Conservation (phyloP, 768 basidiomycete genomes). For the Mycena sanguinolenta region DNA sequence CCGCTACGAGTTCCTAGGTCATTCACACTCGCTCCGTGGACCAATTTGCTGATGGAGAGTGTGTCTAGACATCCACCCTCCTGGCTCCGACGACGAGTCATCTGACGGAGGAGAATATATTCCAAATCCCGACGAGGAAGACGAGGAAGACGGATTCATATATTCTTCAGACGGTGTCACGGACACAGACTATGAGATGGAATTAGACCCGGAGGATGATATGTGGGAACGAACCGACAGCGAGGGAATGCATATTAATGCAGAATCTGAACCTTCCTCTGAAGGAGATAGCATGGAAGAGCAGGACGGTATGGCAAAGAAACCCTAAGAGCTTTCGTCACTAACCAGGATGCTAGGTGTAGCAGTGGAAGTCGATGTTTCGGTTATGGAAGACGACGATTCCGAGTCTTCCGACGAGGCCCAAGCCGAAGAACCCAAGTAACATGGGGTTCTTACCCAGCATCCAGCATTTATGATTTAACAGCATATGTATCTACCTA, state of each 20-base stretch:
- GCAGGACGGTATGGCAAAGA: constrained; percentile 22
- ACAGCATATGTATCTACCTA: no score
- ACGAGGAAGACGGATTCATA: constrained; percentile 54
- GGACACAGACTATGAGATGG: constrained; percentile 59
- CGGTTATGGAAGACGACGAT: constrained; percentile 20
- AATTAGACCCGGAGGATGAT: constrained; percentile 41
- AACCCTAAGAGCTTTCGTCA: neutral
- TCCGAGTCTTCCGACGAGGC: constrained; percentile 25
- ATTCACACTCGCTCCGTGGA: neutral
- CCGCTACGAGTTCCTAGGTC: constrained; percentile 60
- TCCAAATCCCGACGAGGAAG: constrained; percentile 57
- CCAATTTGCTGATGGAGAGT: neutral
- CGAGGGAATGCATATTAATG: constrained; percentile 34
- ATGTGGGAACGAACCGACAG: constrained; percentile 40
- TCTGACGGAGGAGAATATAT: constrained; percentile 78
- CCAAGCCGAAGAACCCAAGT: constrained; percentile 35
- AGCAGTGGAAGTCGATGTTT: constrained; percentile 25
- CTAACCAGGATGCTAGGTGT: constrained; percentile 10
- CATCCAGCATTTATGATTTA: neutral
- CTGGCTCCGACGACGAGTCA: constrained; percentile 72
- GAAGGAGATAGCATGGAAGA: constrained; percentile 37
- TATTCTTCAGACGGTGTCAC: constrained; percentile 48
- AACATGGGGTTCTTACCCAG: neutral
- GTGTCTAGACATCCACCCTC: constrained; percentile 61
- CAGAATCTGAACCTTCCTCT: constrained; percentile 29